Base-by-base conservation (phyloP, 2,329 filamentous ascomycete genomes). In the Trichoderma atroviride region DNA sequence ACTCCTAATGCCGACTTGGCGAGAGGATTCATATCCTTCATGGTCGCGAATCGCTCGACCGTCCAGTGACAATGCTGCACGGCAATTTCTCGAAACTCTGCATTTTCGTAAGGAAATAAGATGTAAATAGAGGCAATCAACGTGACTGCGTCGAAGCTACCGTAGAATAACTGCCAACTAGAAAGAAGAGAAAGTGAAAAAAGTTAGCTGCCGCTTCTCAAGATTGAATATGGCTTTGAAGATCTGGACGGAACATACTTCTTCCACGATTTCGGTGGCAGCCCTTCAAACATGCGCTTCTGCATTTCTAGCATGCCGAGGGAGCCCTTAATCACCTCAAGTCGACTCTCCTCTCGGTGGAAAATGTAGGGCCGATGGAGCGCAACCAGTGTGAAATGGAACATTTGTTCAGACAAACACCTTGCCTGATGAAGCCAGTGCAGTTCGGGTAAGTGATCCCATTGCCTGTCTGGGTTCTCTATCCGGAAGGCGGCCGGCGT, bases 301-400 rank as follows among this genome's bases (percentile, higher is more conserved):
- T 90, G 88, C 19, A 85, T 79, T 29, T 85, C 82, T 2, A 90
- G 80, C 78, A 88, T 86, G 2, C 81, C 80, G 4, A 90, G 73
- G 60, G 85, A 86, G 5, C 87, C 86, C 72, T 82, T 81, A 5
- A 90, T 81, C 2, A 87, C 87, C 71, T 86, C 85, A 4, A 80
- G 80, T n/a, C 88, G 81, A 73, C 85, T 88, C 43, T 80, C 78
- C 6, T 81, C 76, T 14, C 86, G 83, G 19, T 86, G 87, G 72
- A 90, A 89, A 24, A 90, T 84, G 74, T 89, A 90, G 0, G 87
- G 87, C 29, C 88, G 82, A 71, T 90, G 88, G 50, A 90, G 79
- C 5, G 86, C 87, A 79, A 90, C 87, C 60, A 87, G 77, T 69
- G 85, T 83, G 74, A 89, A 88, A 0, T 83, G 79, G 13, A 82